Base-by-base conservation (phyloP, 192 early-diverging fungal species). In the Entophlyctis luteolus region DNA sequence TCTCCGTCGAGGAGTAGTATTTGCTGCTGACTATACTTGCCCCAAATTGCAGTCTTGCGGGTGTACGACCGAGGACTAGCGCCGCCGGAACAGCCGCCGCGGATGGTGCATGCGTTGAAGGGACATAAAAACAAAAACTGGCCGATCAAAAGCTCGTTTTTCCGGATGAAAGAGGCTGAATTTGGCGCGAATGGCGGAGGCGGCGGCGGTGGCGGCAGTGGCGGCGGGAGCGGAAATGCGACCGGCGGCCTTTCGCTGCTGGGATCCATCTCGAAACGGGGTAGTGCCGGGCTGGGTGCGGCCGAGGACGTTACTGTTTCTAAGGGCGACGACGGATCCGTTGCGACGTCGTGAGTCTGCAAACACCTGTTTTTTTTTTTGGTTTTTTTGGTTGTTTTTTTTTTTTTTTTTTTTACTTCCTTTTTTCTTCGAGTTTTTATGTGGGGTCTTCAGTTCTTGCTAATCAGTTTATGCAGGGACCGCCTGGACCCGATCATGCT, bases 71-170 rank as follows among this genome's bases (percentile, higher is more conserved):
- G 92, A 20, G 92, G 92, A 3, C 85, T 89, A 55, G 81, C 87
- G 53, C 88, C 91, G 35, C 90, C 90, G 20, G 85, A 82, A 48
- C 86, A 84, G 20, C 59, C 75, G 16, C 81, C 84, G 31, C 83
- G 90, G 16, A 75, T 91, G 16, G 82, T 91, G 2, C 90, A 93
- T 67, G 82, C 90, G 12, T 79, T 97, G 36, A 95, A 93, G 48
- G 95, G 95, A 0, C 88, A 91, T 72, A 91, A 91, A 65, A 94
- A 93, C 74, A 91, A 90, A 62, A 93, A 95, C 76, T 97, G 92
- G 93, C 93, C 95, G 2, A 94, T 97, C 65, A 93, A 90, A 71
- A 89, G 86, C 39, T 88, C 92, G 0, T 95, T 94, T 57, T 86
- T 88, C 56, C 77, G 82, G 10, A 79, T 81, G 38, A 80, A 74